Percentiles rank a stretch among this genome's conserved stretches.
Conservation (phyloP, 768 basidiomycete species). For the Grammothele lineata region DNA sequence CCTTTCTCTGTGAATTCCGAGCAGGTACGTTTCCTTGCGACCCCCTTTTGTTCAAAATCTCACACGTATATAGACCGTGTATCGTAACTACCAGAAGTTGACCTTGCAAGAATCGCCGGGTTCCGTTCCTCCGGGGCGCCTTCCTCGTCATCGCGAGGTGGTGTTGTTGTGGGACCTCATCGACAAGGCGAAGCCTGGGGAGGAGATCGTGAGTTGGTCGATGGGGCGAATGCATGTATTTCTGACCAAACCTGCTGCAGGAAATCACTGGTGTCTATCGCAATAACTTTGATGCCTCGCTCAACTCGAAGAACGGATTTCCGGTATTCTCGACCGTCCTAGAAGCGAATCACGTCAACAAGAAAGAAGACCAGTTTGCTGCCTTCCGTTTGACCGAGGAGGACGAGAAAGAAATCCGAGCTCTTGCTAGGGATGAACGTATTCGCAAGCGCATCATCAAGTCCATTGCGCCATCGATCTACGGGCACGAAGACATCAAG, state of each 20-base stretch:
- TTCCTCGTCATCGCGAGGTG: constrained; percentile 95
- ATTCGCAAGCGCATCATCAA: constrained; percentile 98
- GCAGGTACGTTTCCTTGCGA: constrained; percentile 50
- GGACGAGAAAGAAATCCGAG: constrained; percentile 89
- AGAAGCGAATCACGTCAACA: constrained; percentile 98
- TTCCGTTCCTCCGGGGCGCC: constrained; percentile 93
- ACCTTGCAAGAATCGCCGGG: constrained; percentile 97
- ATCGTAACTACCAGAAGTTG: constrained; percentile 99
- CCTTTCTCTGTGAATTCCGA: constrained; percentile 97
- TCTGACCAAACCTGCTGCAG: constrained; percentile 34
- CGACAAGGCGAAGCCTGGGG: constrained; percentile 96
- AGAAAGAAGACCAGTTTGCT: constrained; percentile 99
- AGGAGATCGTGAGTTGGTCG: constrained; percentile 94
- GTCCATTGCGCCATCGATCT: constrained; percentile 97
- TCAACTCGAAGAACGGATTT: constrained; percentile 98
- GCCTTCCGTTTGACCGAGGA: constrained; percentile 97
- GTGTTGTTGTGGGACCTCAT: constrained; percentile 97
- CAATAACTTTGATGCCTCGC: constrained; percentile 97
- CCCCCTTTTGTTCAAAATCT: not conserved
- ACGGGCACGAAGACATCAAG: constrained; percentile 99
- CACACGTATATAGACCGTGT: constrained; percentile 69
- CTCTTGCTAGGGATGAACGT: constrained; percentile 84
- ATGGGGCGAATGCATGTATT: constrained; percentile 28
- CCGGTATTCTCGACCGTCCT: constrained; percentile 98
- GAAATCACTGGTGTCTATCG: constrained; percentile 98